Base-by-base conservation (phyloP, 192 early-diverging fungal genomes). In the Podochytrium sp. region DNA sequence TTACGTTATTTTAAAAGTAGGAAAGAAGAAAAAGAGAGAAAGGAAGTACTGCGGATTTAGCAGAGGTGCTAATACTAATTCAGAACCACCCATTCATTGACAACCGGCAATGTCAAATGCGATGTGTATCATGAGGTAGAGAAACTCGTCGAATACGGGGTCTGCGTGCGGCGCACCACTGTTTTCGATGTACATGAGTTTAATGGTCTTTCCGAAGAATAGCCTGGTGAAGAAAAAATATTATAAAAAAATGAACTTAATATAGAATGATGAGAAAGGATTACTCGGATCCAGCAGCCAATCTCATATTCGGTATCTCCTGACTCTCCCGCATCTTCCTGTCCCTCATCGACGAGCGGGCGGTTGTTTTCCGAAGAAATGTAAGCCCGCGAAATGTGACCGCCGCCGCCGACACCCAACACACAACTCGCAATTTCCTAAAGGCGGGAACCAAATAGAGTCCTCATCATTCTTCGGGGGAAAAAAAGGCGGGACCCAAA, bases 171-270 rank as follows among this genome's bases (percentile, higher is more conserved):
- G 38, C 20, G 42, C 16, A 29, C 69, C 53, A 18, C 12, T 5
- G 7, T 34, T 12, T 6, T 39, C 52, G 16, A 27, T 14, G 27
- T 69, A 69, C 56, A 41, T 25, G 12, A 71, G 29, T 16, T 32
- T 57, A 6, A 59, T 39, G 7, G 69, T 71, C 53, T 57, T 71
- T 40, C 69, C 69, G 32, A 59, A 57, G 35, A 71, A 71, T 12
- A 71, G 40, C 37, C 37, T 37, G 4, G 37, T 37, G 7, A 6
- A 20, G 43, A 65, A 65, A 61, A 14, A 49, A 49, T 49, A 49
- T 49, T 14, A n/a, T 49, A 49, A 49, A 12, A 49, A 49, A 49
- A n/a, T n/a, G n/a, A n/a, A n/a, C n/a, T n/a, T n/a, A n/a, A n/a
- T n/a, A n/a, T n/a, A n/a, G n/a, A n/a, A n/a, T n/a, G n/a, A n/a